These are phyloP conservation scores for Silene coronaria DNA, from an alignment of 179 eudicot genomes.

Conservation along the genomic window DNA sequence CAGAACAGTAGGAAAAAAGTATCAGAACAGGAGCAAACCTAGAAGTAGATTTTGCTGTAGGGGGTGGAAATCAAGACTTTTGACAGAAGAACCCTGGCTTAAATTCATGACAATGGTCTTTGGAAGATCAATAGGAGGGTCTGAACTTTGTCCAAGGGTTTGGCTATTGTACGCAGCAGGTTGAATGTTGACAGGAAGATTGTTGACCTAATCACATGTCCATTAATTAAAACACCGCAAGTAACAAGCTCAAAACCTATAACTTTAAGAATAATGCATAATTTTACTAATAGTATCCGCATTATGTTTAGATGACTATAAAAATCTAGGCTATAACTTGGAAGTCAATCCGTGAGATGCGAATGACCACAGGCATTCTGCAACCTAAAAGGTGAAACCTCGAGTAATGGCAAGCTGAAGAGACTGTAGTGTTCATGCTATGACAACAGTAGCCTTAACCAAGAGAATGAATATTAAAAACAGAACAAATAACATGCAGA, in stretches of 20 bases:
- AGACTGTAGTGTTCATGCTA: neutral
- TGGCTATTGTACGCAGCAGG: slow-evolving; percentile 59
- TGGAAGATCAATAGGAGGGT: slow-evolving; percentile 75
- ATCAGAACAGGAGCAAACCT: slow-evolving; percentile 44
- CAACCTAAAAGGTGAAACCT: neutral
- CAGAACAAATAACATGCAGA: slow-evolving; percentile 14
- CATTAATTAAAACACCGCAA: slow-evolving; percentile 18
- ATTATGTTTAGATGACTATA: neutral
- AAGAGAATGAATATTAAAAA: neutral
- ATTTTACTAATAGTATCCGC: neutral
- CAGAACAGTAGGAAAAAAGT: neutral
- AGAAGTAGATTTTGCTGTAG: slow-evolving; percentile 59
- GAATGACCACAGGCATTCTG: neutral
- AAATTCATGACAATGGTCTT: slow-evolving; percentile 53
- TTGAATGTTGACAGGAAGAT: slow-evolving; percentile 63
- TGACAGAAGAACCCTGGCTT: slow-evolving; percentile 66
- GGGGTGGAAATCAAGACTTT: slow-evolving; percentile 91
- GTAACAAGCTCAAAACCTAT: slow-evolving; percentile 1
- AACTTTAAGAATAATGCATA: slow-evolving; percentile 2
- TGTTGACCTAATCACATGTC: slow-evolving; percentile 45
- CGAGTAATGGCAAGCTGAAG: neutral
- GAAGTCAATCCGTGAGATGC: neutral
- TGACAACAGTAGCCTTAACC: neutral
- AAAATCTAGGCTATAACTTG: neutral
- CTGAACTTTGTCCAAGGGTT: slow-evolving; percentile 68